Evolutionary conservation across 2,329 filamentous ascomycete genomes (phyloP), one percentile per base, ranked within the genome.

Genomic region (Cytospora leucostoma): DNA sequence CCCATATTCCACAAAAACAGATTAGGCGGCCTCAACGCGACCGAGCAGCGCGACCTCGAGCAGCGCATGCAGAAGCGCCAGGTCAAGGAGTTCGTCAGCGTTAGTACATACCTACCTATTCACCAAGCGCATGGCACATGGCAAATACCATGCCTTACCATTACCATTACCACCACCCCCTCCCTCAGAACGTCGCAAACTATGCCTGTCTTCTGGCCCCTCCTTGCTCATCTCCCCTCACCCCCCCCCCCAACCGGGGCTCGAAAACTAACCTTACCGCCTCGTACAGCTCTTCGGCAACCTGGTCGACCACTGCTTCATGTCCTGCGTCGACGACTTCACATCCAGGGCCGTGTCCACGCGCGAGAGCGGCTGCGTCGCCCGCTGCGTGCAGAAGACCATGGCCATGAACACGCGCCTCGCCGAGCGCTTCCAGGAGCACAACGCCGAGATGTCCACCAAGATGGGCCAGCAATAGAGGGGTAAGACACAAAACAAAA

Each of bases 11-110:
- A 15, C 32, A 35, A 56, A 21, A 61, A 54, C 65, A 66, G 64
- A 59, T 50, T 66, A 37, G 64, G 65, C 55, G 59, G 82, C 76
- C 89, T 96, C 75, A 91, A 86, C 70, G 76, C 84, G 72, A 78
- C 87, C 72, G 94, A 98, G 84, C 91, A 96, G 83, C 91, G 92
- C 80, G 92, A 95, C 84, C 90, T 99, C 75, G 90, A 96, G 79
- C 81, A 87, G 80, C 92, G 95, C 79, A 93, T 99, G 87, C 93
- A 98, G 83, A 91, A 91, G 81, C 96, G 95, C 80, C 95, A 99
- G 81, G 92, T 99, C 84, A 97, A 97, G 82, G 94, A 98, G 76
- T 98, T 99, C 76, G 97, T 98, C 89, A 91, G 87, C 73, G 95
- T 98, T 84, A 71, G 92, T 83, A 62, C 44, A 62, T 65, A 49